A percentile compares a stretch with the other conserved stretches of the same genome.
Evolutionary conservation across 805 yeast species (phyloP).

Genomic region (Clavispora fructus): DNA sequence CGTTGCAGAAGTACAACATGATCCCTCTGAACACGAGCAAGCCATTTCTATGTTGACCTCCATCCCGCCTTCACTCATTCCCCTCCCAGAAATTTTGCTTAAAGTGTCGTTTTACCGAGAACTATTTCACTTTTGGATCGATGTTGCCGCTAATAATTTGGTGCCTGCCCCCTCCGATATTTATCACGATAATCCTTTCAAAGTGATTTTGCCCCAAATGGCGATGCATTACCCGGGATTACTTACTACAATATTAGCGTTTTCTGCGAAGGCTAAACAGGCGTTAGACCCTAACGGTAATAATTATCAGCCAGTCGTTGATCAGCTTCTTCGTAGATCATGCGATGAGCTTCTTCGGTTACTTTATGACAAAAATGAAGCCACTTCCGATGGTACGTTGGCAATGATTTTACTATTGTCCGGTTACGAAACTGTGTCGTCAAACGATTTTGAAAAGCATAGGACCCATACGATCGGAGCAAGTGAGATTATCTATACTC

Average conservation of each 20-base stretch:
- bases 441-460: conserved; percentile 47
- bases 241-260: conserved; percentile 49
- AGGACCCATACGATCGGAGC: conserved; percentile 66
- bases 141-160: conserved; percentile 53
- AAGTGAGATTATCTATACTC: conserved; percentile 51
- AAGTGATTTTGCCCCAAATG: conserved; percentile 58
- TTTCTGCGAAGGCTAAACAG: conserved; percentile 30
- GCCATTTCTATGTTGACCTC: conserved; percentile 5
- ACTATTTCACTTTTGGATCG: conserved; percentile 57
- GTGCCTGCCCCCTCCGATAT: conserved; percentile 60
- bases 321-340: conserved; percentile 50
- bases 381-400: conserved; percentile 62
- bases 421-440: conserved; percentile 47
- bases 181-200: conserved; percentile 62
- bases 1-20: not conserved
- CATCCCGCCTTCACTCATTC: conserved; percentile 29
- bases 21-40: not conserved
- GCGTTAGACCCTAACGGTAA: conserved; percentile 18
- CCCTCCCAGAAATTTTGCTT: conserved; percentile 53
- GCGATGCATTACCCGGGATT: conserved; percentile 57
- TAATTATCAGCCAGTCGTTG: conserved; percentile 38
- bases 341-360: conserved; percentile 50
- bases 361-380: conserved; percentile 45
- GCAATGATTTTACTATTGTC: conserved; percentile 56
- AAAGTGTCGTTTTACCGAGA: conserved; percentile 58